These are phyloP conservation scores for Ceratobasidium sp. DNA, from an alignment of 1,284 basidiomycete genomes.

Conservation along the genomic window DNA sequence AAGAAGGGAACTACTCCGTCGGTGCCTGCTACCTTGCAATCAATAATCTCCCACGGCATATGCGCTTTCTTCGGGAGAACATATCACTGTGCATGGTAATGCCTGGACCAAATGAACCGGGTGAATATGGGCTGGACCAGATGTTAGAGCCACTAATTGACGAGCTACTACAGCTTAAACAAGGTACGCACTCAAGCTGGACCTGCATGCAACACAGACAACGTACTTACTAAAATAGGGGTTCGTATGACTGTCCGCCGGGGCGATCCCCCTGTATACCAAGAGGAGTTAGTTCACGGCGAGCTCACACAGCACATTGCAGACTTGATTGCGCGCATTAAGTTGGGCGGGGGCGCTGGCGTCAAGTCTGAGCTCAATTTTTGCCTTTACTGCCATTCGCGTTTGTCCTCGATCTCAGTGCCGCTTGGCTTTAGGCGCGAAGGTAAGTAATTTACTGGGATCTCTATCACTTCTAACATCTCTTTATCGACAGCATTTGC, in stretches of 20 bases:
- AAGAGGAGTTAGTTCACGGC: background rate
- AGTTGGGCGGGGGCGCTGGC: conserved; percentile 2
- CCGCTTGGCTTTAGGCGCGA: background rate
- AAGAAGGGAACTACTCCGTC: conserved; percentile 15
- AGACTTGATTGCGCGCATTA: conserved; percentile 2
- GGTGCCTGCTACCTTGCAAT: conserved; percentile 1
- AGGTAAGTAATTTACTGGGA: background rate
- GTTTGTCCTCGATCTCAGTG: background rate
- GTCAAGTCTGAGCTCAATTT: conserved; percentile 8
- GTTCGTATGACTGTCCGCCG: background rate
- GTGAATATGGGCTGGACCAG: conserved; percentile 8
- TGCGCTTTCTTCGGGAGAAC: conserved; percentile 16
- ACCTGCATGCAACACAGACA: background rate
- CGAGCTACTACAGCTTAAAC: conserved; percentile 14
- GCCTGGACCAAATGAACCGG: conserved; percentile 20
- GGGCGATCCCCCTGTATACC: background rate
- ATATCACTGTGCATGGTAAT: conserved; percentile 4
- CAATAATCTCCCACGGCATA: conserved; percentile 23
- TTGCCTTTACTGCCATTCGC: background rate
- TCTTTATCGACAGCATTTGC: background rate
- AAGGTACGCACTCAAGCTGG: conserved; percentile 7
- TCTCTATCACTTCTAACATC: no score
- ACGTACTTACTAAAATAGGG: background rate
- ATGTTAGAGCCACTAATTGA: conserved; percentile 24
- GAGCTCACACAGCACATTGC: conserved; percentile 4